Percentiles rank a stretch among this genome's conserved stretches.
These are phyloP conservation scores for Backusella circina DNA, from an alignment of 192 early-diverging fungal species.

Conservation along the genomic window DNA sequence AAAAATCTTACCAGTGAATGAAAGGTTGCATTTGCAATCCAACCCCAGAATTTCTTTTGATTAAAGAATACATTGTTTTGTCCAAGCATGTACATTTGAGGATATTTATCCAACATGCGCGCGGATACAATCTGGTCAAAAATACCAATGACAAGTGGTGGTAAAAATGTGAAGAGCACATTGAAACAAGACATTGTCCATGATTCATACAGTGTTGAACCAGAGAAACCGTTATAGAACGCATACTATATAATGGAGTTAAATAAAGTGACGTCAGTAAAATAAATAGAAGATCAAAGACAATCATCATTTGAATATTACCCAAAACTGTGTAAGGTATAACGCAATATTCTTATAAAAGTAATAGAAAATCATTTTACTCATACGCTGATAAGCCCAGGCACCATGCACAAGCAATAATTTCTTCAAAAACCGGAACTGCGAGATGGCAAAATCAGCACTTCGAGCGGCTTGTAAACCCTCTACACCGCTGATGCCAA, in stretches of 20 bases:
- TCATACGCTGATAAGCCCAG: conserved; percentile 94
- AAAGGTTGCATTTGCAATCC: conserved; percentile 88
- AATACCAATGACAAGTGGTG: conserved; percentile 91
- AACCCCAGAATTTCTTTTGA: conserved; percentile 85
- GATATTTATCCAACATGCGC: conserved; percentile 92
- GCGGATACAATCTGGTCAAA: conserved; percentile 95
- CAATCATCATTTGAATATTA: conserved; percentile 11
- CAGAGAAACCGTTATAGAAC: conserved; percentile 93
- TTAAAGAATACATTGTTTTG: conserved; percentile 77
- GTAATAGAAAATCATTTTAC: conserved; percentile 94
- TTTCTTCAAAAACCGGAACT: conserved; percentile 93
- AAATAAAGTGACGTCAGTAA: neutral
- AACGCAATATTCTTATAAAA: conserved; percentile 99
- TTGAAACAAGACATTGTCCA: conserved; percentile 96
- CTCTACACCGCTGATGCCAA: conserved; percentile 95
- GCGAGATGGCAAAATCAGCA: conserved; percentile 96
- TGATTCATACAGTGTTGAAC: conserved; percentile 96
- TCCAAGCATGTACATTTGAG: conserved; percentile 92
- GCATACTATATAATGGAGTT: conserved; percentile 45
- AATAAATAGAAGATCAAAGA: neutral
- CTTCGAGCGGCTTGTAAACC: conserved; percentile 95
- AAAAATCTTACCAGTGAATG: conserved; percentile 73
- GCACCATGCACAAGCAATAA: conserved; percentile 93
- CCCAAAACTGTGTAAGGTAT: conserved; percentile 98
- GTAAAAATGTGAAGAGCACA: conserved; percentile 90